phyloP scores from a whole-genome alignment of 2,329 filamentous ascomycete genomes.

The Penicillium sp. region DNA sequence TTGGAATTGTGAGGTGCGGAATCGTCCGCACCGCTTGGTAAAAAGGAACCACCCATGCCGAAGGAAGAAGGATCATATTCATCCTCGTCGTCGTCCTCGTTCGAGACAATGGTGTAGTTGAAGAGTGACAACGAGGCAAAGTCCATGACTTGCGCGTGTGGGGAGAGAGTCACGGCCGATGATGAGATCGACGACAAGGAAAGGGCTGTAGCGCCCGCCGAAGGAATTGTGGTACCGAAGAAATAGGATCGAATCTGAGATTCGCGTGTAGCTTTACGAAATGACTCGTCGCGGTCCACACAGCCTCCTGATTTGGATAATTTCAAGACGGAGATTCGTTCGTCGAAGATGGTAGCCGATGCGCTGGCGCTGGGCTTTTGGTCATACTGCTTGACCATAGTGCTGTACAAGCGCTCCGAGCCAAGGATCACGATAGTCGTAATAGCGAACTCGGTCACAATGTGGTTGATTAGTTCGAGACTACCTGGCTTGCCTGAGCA shows the following conservation, averaged over 20 bases:
- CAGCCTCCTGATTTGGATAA: constrained; percentile 83
- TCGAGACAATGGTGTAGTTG: constrained; percentile 56
- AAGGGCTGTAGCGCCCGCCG: constrained; percentile 31
- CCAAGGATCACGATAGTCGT: constrained; percentile 79
- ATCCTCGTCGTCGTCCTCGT: constrained; percentile 47
- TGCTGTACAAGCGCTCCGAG: constrained; percentile 67
- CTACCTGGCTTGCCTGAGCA: constrained; percentile 58
- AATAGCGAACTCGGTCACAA: constrained; percentile 65
- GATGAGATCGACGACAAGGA: constrained; percentile 31
- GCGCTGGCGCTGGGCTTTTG: constrained; percentile 43
- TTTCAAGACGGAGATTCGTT: constrained; percentile 67
- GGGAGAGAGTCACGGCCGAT: constrained; percentile 67
- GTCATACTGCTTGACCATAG: constrained; percentile 65
- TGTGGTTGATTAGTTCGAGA: constrained; percentile 74
- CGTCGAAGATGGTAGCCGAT: constrained; percentile 48
- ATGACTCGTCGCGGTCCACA: constrained; percentile 65
- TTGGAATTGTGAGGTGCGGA: constrained; percentile 12
- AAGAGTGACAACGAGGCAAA: constrained; percentile 71
- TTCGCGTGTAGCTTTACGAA: constrained; percentile 68
- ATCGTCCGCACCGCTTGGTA: constrained; percentile 28
- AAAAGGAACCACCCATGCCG: constrained; percentile 29
- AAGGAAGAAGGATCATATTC: constrained; percentile 37
- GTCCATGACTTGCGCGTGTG: constrained; percentile 78
- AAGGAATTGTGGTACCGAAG: constrained; percentile 62
- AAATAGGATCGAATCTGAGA: constrained; percentile 86